A percentile compares a stretch with the other conserved stretches of the same genome.
Evolutionary conservation across 2,329 filamentous ascomycete species (phyloP).

Genomic region (Didymellaceae sp.): DNA sequence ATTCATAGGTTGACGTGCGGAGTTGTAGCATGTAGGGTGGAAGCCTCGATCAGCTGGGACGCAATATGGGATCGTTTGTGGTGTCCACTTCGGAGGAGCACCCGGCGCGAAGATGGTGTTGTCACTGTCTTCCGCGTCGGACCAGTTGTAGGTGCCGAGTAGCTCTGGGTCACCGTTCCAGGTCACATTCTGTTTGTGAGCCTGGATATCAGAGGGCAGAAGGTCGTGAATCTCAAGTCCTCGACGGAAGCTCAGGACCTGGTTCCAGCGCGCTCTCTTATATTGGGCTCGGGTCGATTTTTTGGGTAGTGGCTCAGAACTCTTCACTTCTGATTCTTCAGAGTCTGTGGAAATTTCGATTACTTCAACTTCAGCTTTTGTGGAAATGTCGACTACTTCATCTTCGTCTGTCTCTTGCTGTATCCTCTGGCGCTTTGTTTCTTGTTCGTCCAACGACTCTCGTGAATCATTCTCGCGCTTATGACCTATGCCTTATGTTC

Average conservation of each 20-base stretch:
- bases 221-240: conserved; percentile 28
- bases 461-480: background rate
- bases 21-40: conserved; percentile 37
- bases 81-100: conserved; percentile 32
- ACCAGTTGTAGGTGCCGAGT: conserved; percentile 41
- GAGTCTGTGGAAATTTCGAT: conserved; percentile 15
- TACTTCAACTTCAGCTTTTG: no score
- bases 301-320: conserved; percentile 9
- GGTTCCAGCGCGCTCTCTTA: conserved; percentile 23
- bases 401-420: conserved; percentile 8
- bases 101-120: conserved; percentile 42
- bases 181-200: conserved; percentile 20
- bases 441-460: background rate
- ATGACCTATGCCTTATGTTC: background rate
- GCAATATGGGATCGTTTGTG: conserved; percentile 23
- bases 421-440: conserved; percentile 10
- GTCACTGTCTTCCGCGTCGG: conserved; percentile 23
- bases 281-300: conserved; percentile 20
- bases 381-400: conserved; percentile 3
- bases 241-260: conserved; percentile 21
- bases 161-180: conserved; percentile 38
- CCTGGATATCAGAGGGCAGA: conserved; percentile 15
- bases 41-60: conserved; percentile 31
- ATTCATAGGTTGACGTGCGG: conserved; percentile 31
- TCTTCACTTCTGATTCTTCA: conserved; percentile 12